Conservation (phyloP, 352 stramenopile species). For the Globisporangium abappressorium region DNA sequence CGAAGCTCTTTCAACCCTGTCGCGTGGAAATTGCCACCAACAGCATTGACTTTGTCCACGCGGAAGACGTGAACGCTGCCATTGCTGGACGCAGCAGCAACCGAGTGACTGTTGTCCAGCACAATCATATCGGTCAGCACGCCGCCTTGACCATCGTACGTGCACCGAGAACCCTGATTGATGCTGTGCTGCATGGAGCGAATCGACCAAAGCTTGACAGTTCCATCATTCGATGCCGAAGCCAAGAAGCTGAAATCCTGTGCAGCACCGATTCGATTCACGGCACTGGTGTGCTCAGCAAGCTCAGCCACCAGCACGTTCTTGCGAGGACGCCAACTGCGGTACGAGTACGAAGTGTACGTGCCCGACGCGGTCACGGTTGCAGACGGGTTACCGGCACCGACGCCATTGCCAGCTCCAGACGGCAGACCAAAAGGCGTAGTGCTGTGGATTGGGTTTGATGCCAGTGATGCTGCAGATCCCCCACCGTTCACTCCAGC, state of each 20-base stretch:
- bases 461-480: slow-evolving; percentile 24
- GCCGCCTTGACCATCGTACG: slow-evolving; percentile 91
- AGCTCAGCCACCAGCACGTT: slow-evolving; percentile 84
- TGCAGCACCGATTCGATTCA: slow-evolving; percentile 91
- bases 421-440: not conserved
- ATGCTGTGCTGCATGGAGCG: slow-evolving; percentile 92
- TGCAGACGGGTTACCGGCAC: slow-evolving; percentile 22
- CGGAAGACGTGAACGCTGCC: slow-evolving; percentile 95
- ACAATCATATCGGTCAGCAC: slow-evolving; percentile 94
- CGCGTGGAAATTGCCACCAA: slow-evolving; percentile 66
- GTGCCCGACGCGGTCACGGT: slow-evolving; percentile 27
- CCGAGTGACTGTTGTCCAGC: slow-evolving; percentile 95
- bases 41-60: slow-evolving; percentile 88
- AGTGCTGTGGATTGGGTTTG: slow-evolving; percentile 25
- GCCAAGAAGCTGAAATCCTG: slow-evolving; percentile 96
- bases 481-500: slow-evolving; percentile 7
- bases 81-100: slow-evolving; percentile 89
- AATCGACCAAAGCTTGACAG: slow-evolving; percentile 95
- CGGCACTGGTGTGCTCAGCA: slow-evolving; percentile 90
- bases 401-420: slow-evolving; percentile 16
- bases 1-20: slow-evolving; percentile 73
- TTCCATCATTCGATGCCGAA: slow-evolving; percentile 95
- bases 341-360: slow-evolving; percentile 39
- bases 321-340: slow-evolving; percentile 82
- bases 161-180: slow-evolving; percentile 90